phyloP scores from a whole-genome alignment of 305 asterid species.

The Vinca major region DNA sequence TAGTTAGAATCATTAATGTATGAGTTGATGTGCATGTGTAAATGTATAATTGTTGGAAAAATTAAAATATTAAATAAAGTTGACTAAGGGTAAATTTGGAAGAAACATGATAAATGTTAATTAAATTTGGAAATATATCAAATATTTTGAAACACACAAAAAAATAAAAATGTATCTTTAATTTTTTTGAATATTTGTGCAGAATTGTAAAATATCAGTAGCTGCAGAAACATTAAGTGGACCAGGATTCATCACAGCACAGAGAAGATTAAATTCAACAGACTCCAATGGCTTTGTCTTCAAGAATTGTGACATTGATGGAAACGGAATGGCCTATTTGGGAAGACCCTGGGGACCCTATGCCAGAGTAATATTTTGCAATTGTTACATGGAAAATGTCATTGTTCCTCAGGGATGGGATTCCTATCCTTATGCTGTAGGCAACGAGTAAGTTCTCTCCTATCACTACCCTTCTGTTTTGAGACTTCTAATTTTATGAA shows the following conservation, averaged over 20 bases:
- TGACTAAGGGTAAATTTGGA: no score
- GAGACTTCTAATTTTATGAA: no score
- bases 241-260: constrained; percentile 57
- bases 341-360: constrained; percentile 73
- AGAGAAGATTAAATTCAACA: constrained; percentile 29
- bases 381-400: constrained; percentile 30
- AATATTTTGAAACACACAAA: no score
- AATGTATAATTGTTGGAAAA: no score
- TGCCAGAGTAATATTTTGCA: constrained; percentile 53
- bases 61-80: no score
- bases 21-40: no score
- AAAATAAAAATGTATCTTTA: no score
- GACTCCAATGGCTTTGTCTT: constrained; percentile 54
- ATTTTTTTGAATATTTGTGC: neutral
- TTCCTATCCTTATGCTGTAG: constrained; percentile 29
- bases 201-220: constrained; percentile 37
- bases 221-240: constrained; percentile 20
- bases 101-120: no score
- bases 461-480: neutral
- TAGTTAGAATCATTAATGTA: no score
- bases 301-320: constrained; percentile 37
- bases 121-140: no score
- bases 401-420: constrained; percentile 59
- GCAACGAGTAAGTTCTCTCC: constrained; percentile 37
- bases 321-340: constrained; percentile 39